Evolutionary conservation across 31 red algal species (phyloP).

Genomic region (Endocladia muricata): DNA sequence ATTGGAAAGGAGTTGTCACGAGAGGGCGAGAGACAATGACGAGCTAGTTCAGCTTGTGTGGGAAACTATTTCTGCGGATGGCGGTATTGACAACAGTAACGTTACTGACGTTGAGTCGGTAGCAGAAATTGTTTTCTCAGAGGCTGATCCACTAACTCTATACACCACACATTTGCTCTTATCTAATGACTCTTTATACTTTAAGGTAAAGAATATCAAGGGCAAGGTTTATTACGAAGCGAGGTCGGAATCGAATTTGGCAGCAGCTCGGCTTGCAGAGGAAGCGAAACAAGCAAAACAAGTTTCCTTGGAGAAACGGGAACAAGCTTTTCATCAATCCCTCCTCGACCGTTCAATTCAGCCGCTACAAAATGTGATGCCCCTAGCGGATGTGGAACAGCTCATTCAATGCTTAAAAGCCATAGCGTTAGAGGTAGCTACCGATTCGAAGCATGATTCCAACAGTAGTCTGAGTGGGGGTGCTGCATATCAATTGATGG

Average conservation of each 20-base stretch:
- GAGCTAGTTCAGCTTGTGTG: constrained; percentile 45
- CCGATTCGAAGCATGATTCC: no score
- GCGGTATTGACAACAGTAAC: not conserved
- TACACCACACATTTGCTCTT: constrained; percentile 56
- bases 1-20: not conserved
- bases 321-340: constrained; percentile 3
- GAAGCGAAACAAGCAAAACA: constrained; percentile 5
- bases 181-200: constrained; percentile 30
- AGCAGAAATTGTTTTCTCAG: constrained; percentile 34
- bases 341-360: constrained; percentile 5
- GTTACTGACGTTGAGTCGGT: constrained; percentile 3
- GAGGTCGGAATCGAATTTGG: constrained; percentile 10
- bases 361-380: not conserved
- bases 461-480: no score
- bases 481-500: not conserved
- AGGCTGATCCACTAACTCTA: not conserved
- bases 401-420: not conserved
- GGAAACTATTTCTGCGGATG: constrained; percentile 31
- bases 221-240: constrained; percentile 44
- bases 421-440: not conserved
- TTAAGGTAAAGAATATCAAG: constrained; percentile 53
- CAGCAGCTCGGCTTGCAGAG: not conserved
- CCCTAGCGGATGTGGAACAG: not conserved
- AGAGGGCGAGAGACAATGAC: constrained; percentile 19
- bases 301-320: not conserved